A percentile compares a stretch with the other conserved stretches of the same genome.
Evolutionary conservation across 805 yeast genomes (phyloP).

Genomic region (Kluyveromyces siamensis): DNA sequence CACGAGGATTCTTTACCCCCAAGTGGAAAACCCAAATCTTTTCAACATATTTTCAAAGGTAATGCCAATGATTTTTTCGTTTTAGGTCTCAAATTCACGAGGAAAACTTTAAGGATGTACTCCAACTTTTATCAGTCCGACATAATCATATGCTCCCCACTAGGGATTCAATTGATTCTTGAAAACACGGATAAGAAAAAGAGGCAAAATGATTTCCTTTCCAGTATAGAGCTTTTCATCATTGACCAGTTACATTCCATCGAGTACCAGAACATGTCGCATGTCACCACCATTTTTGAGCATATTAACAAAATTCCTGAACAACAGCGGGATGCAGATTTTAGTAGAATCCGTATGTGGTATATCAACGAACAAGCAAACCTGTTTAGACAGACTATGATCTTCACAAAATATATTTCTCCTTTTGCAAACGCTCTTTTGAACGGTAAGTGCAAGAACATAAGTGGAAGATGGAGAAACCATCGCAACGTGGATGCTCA

Average conservation of each 20-base stretch:
- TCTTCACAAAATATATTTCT: constrained; percentile 66
- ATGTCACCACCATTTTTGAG: constrained; percentile 60
- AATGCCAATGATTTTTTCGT: constrained; percentile 89
- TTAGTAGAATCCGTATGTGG: constrained; percentile 88
- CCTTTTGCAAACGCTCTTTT: constrained; percentile 71
- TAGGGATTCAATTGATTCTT: constrained; percentile 73
- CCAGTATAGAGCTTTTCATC: constrained; percentile 76
- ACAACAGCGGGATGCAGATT: constrained; percentile 76
- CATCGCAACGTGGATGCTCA: constrained; percentile 37
- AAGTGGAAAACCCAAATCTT: constrained; percentile 69
- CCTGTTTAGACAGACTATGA: constrained; percentile 65
- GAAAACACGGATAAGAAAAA: constrained; percentile 51
- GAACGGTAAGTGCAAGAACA: constrained; percentile 40
- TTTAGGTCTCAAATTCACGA: constrained; percentile 81
- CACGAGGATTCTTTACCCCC: constrained; percentile 39
- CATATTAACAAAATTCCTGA: constrained; percentile 71
- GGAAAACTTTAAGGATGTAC: constrained; percentile 78
- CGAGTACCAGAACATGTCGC: constrained; percentile 91
- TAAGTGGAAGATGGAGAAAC: constrained; percentile 53
- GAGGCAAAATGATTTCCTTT: constrained; percentile 70
- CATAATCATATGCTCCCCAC: constrained; percentile 81
- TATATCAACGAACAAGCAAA: constrained; percentile 74
- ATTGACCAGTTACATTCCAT: constrained; percentile 80
- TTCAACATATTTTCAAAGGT: constrained; percentile 71
- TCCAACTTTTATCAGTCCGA: constrained; percentile 81